Base-by-base conservation (phyloP, 306 rosid species). In the Rosa persica region DNA sequence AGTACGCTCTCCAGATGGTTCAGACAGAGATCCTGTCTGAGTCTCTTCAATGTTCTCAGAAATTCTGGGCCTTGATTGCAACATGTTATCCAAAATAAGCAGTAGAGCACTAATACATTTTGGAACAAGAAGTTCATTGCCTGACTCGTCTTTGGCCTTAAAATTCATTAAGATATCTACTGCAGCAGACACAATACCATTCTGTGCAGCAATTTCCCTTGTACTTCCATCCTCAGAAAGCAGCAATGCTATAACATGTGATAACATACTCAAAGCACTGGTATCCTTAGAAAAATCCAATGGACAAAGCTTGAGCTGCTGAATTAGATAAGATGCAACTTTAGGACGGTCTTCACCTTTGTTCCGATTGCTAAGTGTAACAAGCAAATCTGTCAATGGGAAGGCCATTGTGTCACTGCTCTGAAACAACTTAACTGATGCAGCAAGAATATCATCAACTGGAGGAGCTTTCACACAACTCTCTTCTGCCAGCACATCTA, bases 341-440 rank as follows among this genome's bases (percentile, higher is more conserved):
- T 81, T 93, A 43, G 96, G 89, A 51, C 98, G 94, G 73, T 93
- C 93, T 48, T 93, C 94, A 62, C 99, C 99, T 87, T 93, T 93
- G 89, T 87, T 91, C 80, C 90, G 97, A 69, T 79, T 90, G 84
- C 98, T 85, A 61, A 93, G 97, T 76, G 96, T 93, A 49, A 88
- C 92, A 73, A 96, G 91, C 88, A 96, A 89, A 89, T 96, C 99
- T n/a, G 97, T 88, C 70, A 93, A 85, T 43, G 93, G 94, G 75
- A 95, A 95, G 79, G 94, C 93, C 89, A 93, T 87, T 13, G 96
- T 82, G 76, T 95, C 99, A 82, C 92, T 91, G 78, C 91, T 87
- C 88, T 93, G 97, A 81, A 93, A 91, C 82, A 95, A 79, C 84
- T 88, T 91, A 72, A 93, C 90, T 8, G 93, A 79, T 39, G 98